A percentile compares a stretch with the other conserved stretches of the same genome.
Evolutionary conservation across 129 eudicot species (phyloP).

Genomic region (Solidago caesia): DNA sequence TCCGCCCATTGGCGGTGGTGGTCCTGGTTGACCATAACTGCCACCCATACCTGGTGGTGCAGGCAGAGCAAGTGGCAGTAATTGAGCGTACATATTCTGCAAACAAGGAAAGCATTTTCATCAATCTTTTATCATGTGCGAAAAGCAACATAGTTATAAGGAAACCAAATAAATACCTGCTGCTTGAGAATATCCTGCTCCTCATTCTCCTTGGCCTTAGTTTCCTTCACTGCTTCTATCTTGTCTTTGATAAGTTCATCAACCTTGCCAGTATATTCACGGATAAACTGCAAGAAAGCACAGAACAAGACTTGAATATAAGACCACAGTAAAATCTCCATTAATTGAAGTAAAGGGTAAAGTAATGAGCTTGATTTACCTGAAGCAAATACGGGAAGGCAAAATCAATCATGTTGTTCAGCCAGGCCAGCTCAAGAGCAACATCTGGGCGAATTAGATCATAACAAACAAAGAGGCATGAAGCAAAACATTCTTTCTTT

Average conservation of each 20-base stretch:
- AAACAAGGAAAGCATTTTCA: conserved; percentile 19
- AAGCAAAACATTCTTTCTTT: conserved; percentile 98
- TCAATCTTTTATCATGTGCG: background rate
- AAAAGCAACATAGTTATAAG: background rate
- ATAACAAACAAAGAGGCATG: conserved; percentile 91
- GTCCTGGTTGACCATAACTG: conserved; percentile 49
- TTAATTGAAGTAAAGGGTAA: conserved; percentile 1
- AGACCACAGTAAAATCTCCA: background rate
- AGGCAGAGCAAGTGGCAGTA: conserved; percentile 80
- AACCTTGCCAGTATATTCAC: conserved; percentile 87
- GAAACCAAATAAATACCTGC: conserved; percentile 42
- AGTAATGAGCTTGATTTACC: conserved; percentile 33
- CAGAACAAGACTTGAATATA: background rate
- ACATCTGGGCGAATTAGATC: conserved; percentile 90
- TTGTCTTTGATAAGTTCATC: conserved; percentile 77
- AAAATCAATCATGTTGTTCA: conserved; percentile 93
- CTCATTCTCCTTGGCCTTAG: conserved; percentile 76
- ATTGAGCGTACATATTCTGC: conserved; percentile 91
- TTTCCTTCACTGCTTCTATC: conserved; percentile 66
- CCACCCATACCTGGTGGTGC: conserved; percentile 84
- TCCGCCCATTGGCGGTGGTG: conserved; percentile 53
- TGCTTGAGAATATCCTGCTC: conserved; percentile 77
- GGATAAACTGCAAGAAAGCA: conserved; percentile 59
- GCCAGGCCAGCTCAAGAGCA: conserved; percentile 97
- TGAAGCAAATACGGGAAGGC: conserved; percentile 98